Evolutionary conservation across 2,329 filamentous ascomycete species (phyloP).

Genomic region (Cladophialophora psammophila): DNA sequence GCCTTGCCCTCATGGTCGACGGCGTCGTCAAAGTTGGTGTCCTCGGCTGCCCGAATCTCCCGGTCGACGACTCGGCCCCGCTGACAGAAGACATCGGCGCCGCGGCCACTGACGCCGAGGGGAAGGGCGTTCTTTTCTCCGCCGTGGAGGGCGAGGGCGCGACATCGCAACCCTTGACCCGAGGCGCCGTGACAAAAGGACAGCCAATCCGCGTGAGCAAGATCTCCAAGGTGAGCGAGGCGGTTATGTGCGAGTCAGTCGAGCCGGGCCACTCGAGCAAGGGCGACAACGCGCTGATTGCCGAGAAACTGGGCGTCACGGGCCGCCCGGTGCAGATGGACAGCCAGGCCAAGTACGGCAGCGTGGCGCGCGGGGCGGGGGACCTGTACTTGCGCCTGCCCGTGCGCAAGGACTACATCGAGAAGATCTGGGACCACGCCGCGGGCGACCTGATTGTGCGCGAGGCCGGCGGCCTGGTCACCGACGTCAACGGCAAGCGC

Average conservation of each 20-base stretch:
- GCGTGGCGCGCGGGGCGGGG: conserved; percentile 89
- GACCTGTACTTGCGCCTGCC: conserved; percentile 94
- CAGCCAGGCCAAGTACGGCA: conserved; percentile 97
- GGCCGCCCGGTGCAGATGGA: conserved; percentile 93
- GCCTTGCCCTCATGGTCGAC: conserved; percentile 88
- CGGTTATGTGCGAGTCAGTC: conserved; percentile 96
- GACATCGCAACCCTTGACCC: conserved; percentile 75
- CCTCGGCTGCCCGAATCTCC: conserved; percentile 93
- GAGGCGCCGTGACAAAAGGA: conserved; percentile 51
- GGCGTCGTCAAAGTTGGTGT: conserved; percentile 94
- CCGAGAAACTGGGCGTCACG: conserved; percentile 83
- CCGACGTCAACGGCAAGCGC: conserved; percentile 82
- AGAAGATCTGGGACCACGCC: conserved; percentile 99
- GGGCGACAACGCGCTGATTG: conserved; percentile 84
- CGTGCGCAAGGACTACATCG: conserved; percentile 84
- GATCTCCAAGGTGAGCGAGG: conserved; percentile 74
- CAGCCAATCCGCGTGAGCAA: conserved; percentile 80
- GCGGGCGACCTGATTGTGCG: conserved; percentile 93
- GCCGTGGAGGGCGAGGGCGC: conserved; percentile 82
- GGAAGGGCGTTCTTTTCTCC: conserved; percentile 86
- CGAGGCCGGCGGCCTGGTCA: conserved; percentile 91
- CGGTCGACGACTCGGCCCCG: conserved; percentile 78
- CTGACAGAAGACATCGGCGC: conserved; percentile 75
- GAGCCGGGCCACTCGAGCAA: conserved; percentile 93
- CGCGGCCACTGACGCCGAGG: conserved; percentile 75